Evolutionary conservation across 2,329 filamentous ascomycete species (phyloP), one percentile per base, ranked within the genome.

Genomic region (Capronia americana): DNA sequence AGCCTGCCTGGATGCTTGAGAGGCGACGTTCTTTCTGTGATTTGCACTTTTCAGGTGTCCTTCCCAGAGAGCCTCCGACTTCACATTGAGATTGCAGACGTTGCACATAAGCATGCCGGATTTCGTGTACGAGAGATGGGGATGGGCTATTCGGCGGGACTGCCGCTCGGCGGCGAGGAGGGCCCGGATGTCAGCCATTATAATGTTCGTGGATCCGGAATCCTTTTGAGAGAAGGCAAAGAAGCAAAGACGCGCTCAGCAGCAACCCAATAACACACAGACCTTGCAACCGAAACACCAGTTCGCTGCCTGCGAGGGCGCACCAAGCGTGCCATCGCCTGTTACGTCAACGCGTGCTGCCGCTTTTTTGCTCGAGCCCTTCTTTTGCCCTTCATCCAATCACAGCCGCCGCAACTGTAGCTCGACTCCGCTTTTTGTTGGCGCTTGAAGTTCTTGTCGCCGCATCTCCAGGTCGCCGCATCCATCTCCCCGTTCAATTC

Each of bases 111-210:
- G 85, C 73, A 87, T 88, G 67, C 90, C 90, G 14, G 86, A 82
- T 69, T 87, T 84, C 4, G 88, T 87, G 79, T 92, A 92, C 61
- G 84, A 81, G 50, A 89, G 88, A 72, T 89, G 83, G 3, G 89
- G 87, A 73, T 92, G 89, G 59, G 88, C 85, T 73, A 93, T 88
- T 70, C 90, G 87, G 64, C 92, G 88, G 68, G 90, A 86, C 63
- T 88, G 87, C 71, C 92, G 88, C 78, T 94, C 90, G 74, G 89
- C 90, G 72, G 91, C 90, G 65, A 96, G 85, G 57, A 96, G 86
- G 41, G 91, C 87, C 73, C 92, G 90, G 28, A 92, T 89, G 78
- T 96, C 92, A 71, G 91, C 84, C 91, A 95, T 94, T 41, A 23
- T 53, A 26, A 23, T n/a, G 12, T 17, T 12, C 30, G 17, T n/a